These are phyloP conservation scores for Coniosporium apollinis DNA, from an alignment of 495 filamentous ascomycete species.

Conservation along the genomic window DNA sequence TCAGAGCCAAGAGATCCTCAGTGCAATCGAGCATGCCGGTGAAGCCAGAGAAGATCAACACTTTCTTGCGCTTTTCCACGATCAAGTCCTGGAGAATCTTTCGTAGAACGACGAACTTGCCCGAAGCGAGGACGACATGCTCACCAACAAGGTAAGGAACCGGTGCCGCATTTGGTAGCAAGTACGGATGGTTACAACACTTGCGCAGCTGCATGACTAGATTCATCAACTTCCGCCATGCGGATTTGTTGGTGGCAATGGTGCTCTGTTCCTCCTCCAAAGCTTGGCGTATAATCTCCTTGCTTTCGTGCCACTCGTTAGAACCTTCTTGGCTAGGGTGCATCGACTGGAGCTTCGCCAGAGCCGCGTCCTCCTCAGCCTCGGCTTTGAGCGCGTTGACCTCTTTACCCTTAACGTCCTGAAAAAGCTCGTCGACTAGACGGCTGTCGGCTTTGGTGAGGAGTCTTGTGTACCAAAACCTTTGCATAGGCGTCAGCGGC, in stretches of 20 bases:
- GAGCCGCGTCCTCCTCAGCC: slow-evolving; percentile 12
- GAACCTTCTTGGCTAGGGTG: slow-evolving; percentile 10
- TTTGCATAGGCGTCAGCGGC: slow-evolving; percentile 44
- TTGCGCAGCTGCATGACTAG: slow-evolving; percentile 49
- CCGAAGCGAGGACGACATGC: slow-evolving; percentile 39
- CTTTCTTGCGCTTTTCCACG: slow-evolving; percentile 38
- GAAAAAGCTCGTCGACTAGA: slow-evolving; percentile 37
- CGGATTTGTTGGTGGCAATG: slow-evolving; percentile 17
- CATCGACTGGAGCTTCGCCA: slow-evolving; percentile 10
- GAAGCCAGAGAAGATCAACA: slow-evolving; percentile 48
- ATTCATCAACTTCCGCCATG: slow-evolving; percentile 43
- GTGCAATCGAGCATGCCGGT: slow-evolving; percentile 40
- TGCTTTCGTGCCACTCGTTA: slow-evolving; percentile 30
- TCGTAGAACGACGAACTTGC: slow-evolving; percentile 47
- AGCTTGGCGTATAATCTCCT: slow-evolving; percentile 29
- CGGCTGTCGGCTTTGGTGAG: slow-evolving; percentile 38
- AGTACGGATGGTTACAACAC: slow-evolving; percentile 47
- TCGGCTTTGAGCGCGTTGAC: slow-evolving; percentile 20
- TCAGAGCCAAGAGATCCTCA: slow-evolving; percentile 38
- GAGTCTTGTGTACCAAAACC: slow-evolving; percentile 42
- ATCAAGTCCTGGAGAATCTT: slow-evolving; percentile 43
- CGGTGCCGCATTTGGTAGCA: slow-evolving; percentile 35
- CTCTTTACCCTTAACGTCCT: slow-evolving; percentile 31
- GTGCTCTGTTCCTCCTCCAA: slow-evolving; percentile 25
- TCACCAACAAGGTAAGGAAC: slow-evolving; percentile 33